phyloP scores from a whole-genome alignment of 1,139 yeast genomes.

The Dujonia santamariae region DNA sequence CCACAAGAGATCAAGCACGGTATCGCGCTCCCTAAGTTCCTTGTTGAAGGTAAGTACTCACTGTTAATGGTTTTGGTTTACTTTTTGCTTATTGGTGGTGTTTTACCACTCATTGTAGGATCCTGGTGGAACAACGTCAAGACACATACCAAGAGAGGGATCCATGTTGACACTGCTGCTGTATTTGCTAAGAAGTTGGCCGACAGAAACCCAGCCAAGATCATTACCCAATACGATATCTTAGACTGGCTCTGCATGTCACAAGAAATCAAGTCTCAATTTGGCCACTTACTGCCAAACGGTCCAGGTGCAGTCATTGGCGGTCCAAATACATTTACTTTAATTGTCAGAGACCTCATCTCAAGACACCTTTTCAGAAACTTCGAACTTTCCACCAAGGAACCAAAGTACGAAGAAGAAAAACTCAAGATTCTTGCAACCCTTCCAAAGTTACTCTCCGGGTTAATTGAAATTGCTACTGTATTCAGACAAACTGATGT shows the following conservation, averaged over 20 bases:
- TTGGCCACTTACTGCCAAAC: background rate
- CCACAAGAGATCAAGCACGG: slow-evolving; percentile 95
- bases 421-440: slow-evolving; percentile 58
- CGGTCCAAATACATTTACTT: too few relatives aligned
- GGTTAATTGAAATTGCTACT: slow-evolving; percentile 77
- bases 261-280: slow-evolving; percentile 13
- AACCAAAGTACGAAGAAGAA: slow-evolving; percentile 29
- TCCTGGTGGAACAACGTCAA: slow-evolving; percentile 90
- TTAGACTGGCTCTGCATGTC: slow-evolving; percentile 63
- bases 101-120: slow-evolving; percentile 77
- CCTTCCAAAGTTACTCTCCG: slow-evolving; percentile 66
- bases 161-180: slow-evolving; percentile 81
- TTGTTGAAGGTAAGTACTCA: slow-evolving; percentile 82
- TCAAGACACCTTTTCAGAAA: slow-evolving; percentile 57
- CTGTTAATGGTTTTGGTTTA: slow-evolving; percentile 63
- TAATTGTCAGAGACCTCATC: slow-evolving; percentile 52
- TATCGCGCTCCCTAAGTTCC: slow-evolving; percentile 89
- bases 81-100: slow-evolving; percentile 67
- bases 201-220: slow-evolving; percentile 75
- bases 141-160: slow-evolving; percentile 76
- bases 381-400: slow-evolving; percentile 18
- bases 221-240: slow-evolving; percentile 58
- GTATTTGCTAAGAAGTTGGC: slow-evolving; percentile 60
- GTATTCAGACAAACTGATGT: slow-evolving; percentile 74
- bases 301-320: too few relatives aligned